phyloP scores from a whole-genome alignment of 2,329 filamentous ascomycete genomes.

The Seiridium unicorne region DNA sequence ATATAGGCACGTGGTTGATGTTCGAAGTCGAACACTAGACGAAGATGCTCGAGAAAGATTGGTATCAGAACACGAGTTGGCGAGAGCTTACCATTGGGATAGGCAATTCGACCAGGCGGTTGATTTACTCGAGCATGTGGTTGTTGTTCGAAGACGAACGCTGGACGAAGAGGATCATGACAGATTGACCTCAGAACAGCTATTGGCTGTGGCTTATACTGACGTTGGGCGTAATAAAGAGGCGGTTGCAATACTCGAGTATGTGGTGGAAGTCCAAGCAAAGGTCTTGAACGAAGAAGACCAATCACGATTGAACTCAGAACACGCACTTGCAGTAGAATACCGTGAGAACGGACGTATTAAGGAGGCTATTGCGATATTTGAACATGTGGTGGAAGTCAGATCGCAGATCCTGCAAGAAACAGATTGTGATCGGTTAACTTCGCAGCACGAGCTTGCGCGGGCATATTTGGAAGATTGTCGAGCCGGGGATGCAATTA shows the following conservation, averaged over 20 bases:
- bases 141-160: background rate
- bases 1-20: background rate
- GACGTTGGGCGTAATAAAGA: slow-evolving; percentile 1
- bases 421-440: background rate
- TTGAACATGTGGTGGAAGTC: slow-evolving; percentile 6
- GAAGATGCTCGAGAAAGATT: background rate
- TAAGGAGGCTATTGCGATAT: slow-evolving; percentile 11
- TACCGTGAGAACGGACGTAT: slow-evolving; percentile 10
- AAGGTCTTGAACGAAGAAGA: background rate
- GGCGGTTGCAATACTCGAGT: slow-evolving; percentile 12
- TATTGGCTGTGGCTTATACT: background rate
- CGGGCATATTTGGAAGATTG: slow-evolving; percentile 12
- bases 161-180: background rate
- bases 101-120: slow-evolving; percentile 11
- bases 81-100: background rate
- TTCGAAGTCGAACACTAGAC: background rate
- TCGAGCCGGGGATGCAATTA: slow-evolving; percentile 10
- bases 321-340: slow-evolving; percentile 16
- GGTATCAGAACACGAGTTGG: background rate
- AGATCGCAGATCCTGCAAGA: background rate
- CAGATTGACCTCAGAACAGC: background rate
- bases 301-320: background rate
- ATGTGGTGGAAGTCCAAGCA: background rate
- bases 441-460: slow-evolving; percentile 12
- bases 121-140: slow-evolving; percentile 9